Base-by-base conservation (phyloP, 2,329 filamentous ascomycete species). In the Aspergillus pseudoterreus region DNA sequence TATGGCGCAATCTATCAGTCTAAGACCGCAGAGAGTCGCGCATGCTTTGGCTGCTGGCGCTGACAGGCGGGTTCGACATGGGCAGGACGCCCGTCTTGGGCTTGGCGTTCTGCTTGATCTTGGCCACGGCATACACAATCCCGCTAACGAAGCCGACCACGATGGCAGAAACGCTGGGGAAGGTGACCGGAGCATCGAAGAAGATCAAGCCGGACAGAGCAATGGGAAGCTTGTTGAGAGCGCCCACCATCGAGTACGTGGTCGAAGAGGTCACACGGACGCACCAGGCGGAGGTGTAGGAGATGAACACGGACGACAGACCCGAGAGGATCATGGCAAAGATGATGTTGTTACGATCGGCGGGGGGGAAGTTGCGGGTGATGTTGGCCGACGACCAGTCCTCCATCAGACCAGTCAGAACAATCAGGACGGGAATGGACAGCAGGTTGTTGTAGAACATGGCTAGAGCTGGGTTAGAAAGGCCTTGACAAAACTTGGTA, bases 381-480 rank as follows among this genome's bases (percentile, higher is more conserved):
- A 99, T 76, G 75, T 99, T 99, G 55, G 80, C 80, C 46, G 82
- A 77, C 6, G 92, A 95, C 94, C 94, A 99, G 76, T 97, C 90
- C 72, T 99, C 94, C 60, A 87, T 77, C 57, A 96, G 64, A 48
- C 96, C 77, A 32, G 92, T 95, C 70, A 86, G 85, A 63, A 90
- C 70, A 52, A 97, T 73, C 47, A 99, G 84, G 64, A 97, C 87
- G 24, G 94, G 94, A 58, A 99, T 96, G 51, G 92, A 95, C 60
- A 99, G 84, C 44, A 97, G 82, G 75, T 99, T 97, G 83, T 99
- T 99, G 81, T 99, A 99, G 78, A 94, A 97, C 94, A 97, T 99
- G 67, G 92, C 92, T 97, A 59, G 44, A 22, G 22, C 22, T 35
- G 39, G 12, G 15, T 17, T 52, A 32, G 41, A 50, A 30, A 39